A percentile compares a stretch with the other conserved stretches of the same genome.
Conservation (phyloP, 805 yeast species). For the Myxozyma mucilagina region DNA sequence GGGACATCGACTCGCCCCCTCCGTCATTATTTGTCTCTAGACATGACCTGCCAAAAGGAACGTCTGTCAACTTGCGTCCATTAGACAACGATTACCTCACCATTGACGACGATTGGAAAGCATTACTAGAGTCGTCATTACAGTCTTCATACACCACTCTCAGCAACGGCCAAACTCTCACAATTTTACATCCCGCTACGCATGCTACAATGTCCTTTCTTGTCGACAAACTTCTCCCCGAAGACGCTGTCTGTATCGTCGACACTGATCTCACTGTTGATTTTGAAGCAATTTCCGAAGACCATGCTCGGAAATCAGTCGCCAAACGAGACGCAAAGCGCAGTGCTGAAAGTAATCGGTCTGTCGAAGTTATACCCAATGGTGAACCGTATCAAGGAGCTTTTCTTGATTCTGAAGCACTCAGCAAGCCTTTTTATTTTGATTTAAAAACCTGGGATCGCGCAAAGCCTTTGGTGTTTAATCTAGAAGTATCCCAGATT, state of each 20-base stretch:
- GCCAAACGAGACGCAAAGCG: conserved; percentile 30
- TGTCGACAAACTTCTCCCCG: conserved; percentile 45
- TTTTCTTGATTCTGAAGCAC: not conserved
- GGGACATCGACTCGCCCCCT: conserved; percentile 4
- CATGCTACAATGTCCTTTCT: conserved; percentile 33
- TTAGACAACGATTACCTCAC: conserved; percentile 38
- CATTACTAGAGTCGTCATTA: conserved; percentile 53
- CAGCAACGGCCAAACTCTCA: conserved; percentile 45
- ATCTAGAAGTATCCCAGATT: conserved; percentile 2
- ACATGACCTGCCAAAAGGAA: conserved; percentile 48
- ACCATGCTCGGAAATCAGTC: conserved; percentile 45
- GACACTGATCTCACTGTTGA: conserved; percentile 57
- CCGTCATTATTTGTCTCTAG: not conserved
- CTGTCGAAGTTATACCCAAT: not conserved
- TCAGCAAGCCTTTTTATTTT: conserved; percentile 16
- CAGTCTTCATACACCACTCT: conserved; percentile 53
- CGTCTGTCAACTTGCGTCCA: conserved; percentile 49
- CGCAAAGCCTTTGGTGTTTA: conserved; percentile 29
- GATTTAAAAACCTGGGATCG: conserved; percentile 36
- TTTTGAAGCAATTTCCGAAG: conserved; percentile 46
- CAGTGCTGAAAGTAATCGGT: conserved; percentile 1
- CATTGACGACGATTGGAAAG: conserved; percentile 52
- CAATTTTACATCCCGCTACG: conserved; percentile 39
- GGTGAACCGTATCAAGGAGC: conserved; percentile 26
- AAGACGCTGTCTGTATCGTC: conserved; percentile 52